Conservation (phyloP, 345 rosid genomes). For the Triadica sebifera region DNA sequence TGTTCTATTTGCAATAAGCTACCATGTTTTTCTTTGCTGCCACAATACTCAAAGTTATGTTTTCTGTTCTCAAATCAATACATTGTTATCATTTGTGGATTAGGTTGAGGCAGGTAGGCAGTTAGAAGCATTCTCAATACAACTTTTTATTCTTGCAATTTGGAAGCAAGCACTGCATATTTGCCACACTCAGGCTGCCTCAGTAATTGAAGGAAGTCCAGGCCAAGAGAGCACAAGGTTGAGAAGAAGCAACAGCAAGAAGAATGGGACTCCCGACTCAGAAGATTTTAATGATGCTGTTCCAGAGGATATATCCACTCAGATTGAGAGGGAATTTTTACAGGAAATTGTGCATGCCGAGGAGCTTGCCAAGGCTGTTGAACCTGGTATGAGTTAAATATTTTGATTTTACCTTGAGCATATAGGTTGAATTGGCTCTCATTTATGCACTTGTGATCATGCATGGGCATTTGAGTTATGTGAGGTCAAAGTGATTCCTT, state of each 20-base stretch:
- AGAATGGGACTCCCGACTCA: conserved; percentile 41
- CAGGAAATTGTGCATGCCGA: conserved; percentile 80
- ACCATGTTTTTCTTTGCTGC: conserved; percentile 10
- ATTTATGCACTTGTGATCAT: neutral
- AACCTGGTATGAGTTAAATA: conserved; percentile 54
- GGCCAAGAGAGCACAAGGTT: conserved; percentile 45
- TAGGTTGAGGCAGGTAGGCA: conserved; percentile 51
- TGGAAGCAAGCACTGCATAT: conserved; percentile 95
- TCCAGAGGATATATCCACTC: conserved; percentile 51
- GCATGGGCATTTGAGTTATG: conserved; percentile 1
- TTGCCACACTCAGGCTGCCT: conserved; percentile 91
- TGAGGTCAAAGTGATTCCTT: neutral
- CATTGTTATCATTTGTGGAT: conserved; percentile 25
- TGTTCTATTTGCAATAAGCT: conserved; percentile 4
- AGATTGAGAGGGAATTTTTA: conserved; percentile 73
- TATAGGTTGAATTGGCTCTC: neutral
- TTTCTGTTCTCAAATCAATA: conserved; percentile 3
- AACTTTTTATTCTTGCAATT: conserved; percentile 86
- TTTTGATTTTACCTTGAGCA: neutral
- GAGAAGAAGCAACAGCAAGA: conserved; percentile 47
- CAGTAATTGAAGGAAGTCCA: conserved; percentile 84
- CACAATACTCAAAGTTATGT: neutral
- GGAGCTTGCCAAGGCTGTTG: conserved; percentile 69
- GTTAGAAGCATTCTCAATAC: conserved; percentile 87
- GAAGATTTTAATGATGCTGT: conserved; percentile 39